Percentiles rank a stretch among this genome's conserved stretches.
Conservation (phyloP, 2,329 filamentous ascomycete genomes). For the Botrytis cinerea region DNA sequence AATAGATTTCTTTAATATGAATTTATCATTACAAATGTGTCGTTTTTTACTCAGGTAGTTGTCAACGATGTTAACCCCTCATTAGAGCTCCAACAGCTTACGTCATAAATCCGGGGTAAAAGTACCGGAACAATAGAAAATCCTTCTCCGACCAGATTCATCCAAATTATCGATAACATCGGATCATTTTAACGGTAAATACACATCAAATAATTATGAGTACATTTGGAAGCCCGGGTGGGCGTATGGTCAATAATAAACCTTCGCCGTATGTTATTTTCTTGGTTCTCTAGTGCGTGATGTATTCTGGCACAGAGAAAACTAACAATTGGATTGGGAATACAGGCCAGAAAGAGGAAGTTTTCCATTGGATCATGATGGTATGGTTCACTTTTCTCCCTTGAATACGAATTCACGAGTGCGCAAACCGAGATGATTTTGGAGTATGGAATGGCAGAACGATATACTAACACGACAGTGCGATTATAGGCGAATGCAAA, state of each 20-base stretch:
- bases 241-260: slow-evolving; percentile 62
- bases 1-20: neutral
- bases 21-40: neutral
- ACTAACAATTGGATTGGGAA: neutral
- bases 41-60: neutral
- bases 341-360: slow-evolving; percentile 83
- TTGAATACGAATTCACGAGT: neutral
- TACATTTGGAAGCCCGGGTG: slow-evolving; percentile 71
- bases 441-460: neutral
- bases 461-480: slow-evolving; percentile 25
- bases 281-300: neutral
- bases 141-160: slow-evolving; percentile 5
- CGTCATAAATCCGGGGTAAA: slow-evolving; percentile 18
- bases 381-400: slow-evolving; percentile 45
- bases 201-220: slow-evolving; percentile 49
- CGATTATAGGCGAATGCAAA: slow-evolving; percentile 79
- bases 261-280: slow-evolving; percentile 63
- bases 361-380: slow-evolving; percentile 95
- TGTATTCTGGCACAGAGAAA: slow-evolving; percentile 12
- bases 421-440: neutral
- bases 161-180: slow-evolving; percentile 18
- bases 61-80: neutral
- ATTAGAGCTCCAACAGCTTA: neutral
- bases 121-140: slow-evolving; percentile 10
- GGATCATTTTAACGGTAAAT: slow-evolving; percentile 1